These are phyloP conservation scores for Hanseniaspora gamundiae DNA, from an alignment of 1,139 yeast genomes.

Conservation along the genomic window DNA sequence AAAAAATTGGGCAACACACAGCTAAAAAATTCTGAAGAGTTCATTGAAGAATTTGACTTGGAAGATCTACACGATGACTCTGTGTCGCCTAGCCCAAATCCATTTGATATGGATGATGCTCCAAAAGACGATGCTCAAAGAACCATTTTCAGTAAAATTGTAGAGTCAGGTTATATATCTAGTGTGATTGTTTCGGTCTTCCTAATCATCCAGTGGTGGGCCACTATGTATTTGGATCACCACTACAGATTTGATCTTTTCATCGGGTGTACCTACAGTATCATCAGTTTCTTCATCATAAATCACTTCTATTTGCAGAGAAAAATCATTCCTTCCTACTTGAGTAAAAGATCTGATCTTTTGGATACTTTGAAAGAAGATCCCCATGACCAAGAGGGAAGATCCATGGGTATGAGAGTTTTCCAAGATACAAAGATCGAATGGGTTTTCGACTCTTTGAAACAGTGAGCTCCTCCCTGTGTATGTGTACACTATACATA, in stretches of 20 bases:
- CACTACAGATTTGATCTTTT: constrained; percentile 55
- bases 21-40: background rate
- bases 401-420: constrained; percentile 50
- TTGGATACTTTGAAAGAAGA: constrained; percentile 21
- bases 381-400: constrained; percentile 25
- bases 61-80: constrained; percentile 2
- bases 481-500: background rate
- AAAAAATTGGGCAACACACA: no score
- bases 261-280: constrained; percentile 40
- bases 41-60: background rate
- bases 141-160: background rate
- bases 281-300: constrained; percentile 32
- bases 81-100: background rate
- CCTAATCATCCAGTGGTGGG: constrained; percentile 57
- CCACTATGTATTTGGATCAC: constrained; percentile 60
- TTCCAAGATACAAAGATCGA: constrained; percentile 35
- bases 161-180: constrained; percentile 5
- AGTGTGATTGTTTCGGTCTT: constrained; percentile 23
- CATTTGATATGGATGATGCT: no score
- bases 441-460: constrained; percentile 40
- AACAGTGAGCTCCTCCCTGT: background rate
- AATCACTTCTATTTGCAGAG: constrained; percentile 23
- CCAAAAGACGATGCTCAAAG: background rate
- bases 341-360: constrained; percentile 17
- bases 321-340: constrained; percentile 16